Percentiles rank a stretch among this genome's conserved stretches.
Conservation (phyloP, 2,329 filamentous ascomycete genomes). For the Colletotrichum coccodes region DNA sequence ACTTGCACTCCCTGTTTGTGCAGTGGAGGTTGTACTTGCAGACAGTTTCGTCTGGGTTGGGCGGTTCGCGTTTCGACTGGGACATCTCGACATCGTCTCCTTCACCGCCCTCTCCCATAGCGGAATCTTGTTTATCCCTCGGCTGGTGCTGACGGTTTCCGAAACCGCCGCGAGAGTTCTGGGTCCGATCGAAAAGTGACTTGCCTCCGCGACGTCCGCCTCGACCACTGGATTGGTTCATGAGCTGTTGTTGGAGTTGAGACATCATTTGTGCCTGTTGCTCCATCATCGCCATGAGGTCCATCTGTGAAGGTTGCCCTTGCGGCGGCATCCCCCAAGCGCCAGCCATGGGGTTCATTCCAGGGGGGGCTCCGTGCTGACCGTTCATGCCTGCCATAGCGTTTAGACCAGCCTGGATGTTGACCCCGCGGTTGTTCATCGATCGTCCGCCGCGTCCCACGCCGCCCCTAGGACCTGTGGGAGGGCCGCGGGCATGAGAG, state of each 20-base stretch:
- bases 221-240: constrained; percentile 60
- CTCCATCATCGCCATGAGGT: constrained; percentile 81
- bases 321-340: constrained; percentile 55
- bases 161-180: constrained; percentile 64
- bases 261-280: constrained; percentile 90
- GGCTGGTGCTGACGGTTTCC: constrained; percentile 57
- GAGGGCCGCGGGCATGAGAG: constrained; percentile 75
- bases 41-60: constrained; percentile 71
- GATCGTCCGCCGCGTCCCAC: constrained; percentile 59
- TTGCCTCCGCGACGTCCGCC: constrained; percentile 57
- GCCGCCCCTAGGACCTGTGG: constrained; percentile 75
- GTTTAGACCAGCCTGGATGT: constrained; percentile 61
- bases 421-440: constrained; percentile 61
- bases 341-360: constrained; percentile 48
- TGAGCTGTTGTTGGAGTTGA: constrained; percentile 73
- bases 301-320: constrained; percentile 58
- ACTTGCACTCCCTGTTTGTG: constrained; percentile 89
- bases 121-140: constrained; percentile 48
- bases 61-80: constrained; percentile 62
- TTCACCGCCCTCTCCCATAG: constrained; percentile 43
- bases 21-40: constrained; percentile 93
- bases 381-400: constrained; percentile 48
- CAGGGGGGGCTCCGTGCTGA: constrained; percentile 45
- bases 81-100: constrained; percentile 74
- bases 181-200: constrained; percentile 81